Conservation (phyloP, 805 yeast genomes). For the Sugiyamaella americana region DNA sequence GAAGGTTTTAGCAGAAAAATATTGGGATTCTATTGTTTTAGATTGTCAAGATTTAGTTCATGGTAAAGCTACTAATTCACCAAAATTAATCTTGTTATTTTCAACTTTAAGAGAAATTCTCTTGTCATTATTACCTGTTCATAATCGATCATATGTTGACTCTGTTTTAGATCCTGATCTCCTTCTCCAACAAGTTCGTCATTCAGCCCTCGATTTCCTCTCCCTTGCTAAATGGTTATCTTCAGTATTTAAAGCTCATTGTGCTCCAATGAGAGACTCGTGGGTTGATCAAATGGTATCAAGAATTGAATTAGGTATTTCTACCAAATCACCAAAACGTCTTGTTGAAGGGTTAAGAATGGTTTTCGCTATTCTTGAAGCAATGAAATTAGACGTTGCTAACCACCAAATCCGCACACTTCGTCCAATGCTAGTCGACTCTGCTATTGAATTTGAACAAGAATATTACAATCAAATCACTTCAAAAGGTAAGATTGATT, state of each 20-base stretch:
- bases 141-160: slow-evolving; percentile 60
- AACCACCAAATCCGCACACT: slow-evolving; percentile 86
- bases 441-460: slow-evolving; percentile 83
- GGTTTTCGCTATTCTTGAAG: slow-evolving; percentile 78
- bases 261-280: slow-evolving; percentile 92
- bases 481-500: slow-evolving; percentile 48
- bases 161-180: slow-evolving; percentile 73
- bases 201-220: slow-evolving; percentile 60
- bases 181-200: slow-evolving; percentile 64
- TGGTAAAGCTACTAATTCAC: neutral
- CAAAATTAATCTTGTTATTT: slow-evolving; percentile 60
- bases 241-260: slow-evolving; percentile 73
- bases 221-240: slow-evolving; percentile 70
- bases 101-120: slow-evolving; percentile 73
- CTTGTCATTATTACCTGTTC: slow-evolving; percentile 66
- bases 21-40: slow-evolving; percentile 70
- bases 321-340: slow-evolving; percentile 37
- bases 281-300: slow-evolving; percentile 80
- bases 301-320: slow-evolving; percentile 43
- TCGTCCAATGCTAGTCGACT: slow-evolving; percentile 76
- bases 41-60: slow-evolving; percentile 47
- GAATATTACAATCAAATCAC: slow-evolving; percentile 55
- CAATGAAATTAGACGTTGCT: slow-evolving; percentile 92
- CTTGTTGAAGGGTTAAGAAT: slow-evolving; percentile 72
- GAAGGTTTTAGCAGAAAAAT: slow-evolving; percentile 66